Evolutionary conservation across 768 basidiomycete genomes (phyloP), one percentile per base, ranked within the genome.

Genomic region (Boletus patriciae): DNA sequence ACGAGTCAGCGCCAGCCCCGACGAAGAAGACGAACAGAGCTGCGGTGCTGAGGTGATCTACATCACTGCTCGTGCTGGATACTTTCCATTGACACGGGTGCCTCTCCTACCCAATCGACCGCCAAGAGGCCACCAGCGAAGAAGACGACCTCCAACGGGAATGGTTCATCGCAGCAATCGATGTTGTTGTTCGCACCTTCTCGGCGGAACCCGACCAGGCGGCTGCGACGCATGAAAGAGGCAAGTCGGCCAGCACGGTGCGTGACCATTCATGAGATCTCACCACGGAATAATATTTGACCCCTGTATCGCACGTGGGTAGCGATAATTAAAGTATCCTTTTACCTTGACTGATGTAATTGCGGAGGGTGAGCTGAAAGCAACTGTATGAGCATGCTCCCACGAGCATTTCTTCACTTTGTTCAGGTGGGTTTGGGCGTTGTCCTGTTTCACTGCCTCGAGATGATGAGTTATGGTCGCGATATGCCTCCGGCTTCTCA

Each of bases 171-270:
- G 3, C 59, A 78, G 3, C 60, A 78, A 68, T 60, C 78, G 2
- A 85, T 83, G 42, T 69, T 90, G 49, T 80, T 72, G 34, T 90
- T 90, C 58, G 80, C 84, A 0, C 84, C 88, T 10, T 76, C 78
- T 31, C 80, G 80, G 11, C 74, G 31, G 11, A 31, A 31, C 31
- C 11, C 31, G 31, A 31, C 31, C 31, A 31, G 29, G 29, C 29
- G 29, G 4, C 29, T 29, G 29, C 29, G 29, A 29, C 27, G 27
- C 27, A 29, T 8, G 27, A 29, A 29, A 29, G 29, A 11, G 31
- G 0, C 43, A 88, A 75, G 71, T 81, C 87, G 71, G 79, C 82
- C 3, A 73, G 67, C 42, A 66, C 67, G 48, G 78, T 80, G 44
- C 55, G 76, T 70, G 44, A 37, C 27, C 12, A 9, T 37, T 16